Base-by-base conservation (phyloP, 2,329 filamentous ascomycete genomes). In the Fusarium coicis region DNA sequence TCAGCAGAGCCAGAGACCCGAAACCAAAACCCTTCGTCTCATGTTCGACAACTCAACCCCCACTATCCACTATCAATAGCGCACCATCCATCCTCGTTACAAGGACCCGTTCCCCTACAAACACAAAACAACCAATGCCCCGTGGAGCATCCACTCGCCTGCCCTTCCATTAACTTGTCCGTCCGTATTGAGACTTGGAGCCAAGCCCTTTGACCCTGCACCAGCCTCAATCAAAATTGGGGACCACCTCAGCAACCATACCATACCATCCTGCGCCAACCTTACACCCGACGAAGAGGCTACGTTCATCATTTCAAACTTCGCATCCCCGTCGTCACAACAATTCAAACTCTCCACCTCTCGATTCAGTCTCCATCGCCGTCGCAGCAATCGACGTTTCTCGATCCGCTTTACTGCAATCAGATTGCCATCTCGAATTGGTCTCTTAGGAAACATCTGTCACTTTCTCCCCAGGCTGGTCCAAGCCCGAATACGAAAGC, bases 281-380 rank as follows among this genome's bases (percentile, higher is more conserved):
- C 52, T 54, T 40, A 54, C 67, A 60, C 72, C 73, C 66, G 47
- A 68, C 74, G 71, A 79, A 80, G 71, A 80, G 79, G 79, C 79
- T 79, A 80, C 79, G 79, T 80, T 68, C 79, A 75, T 75, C 78
- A 67, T 76, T 80, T 79, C 71, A 72, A 74, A 74, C 75, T 52
- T 66, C 52, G 37, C 66, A 37, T 64, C 40, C 52, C 37, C 66
- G 23, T 64, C 36, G 72, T 76, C 74, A 63, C 72, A 71, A 70
- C 67, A 37, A 55, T 63, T 68, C 43, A 63, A 44, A 42, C 68
- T 52, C 32, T 55, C 44, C 63, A 68, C 52, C 58, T 66, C 42
- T 63, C 49, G 59, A 65, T 63, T 46, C 46, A 53, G 56, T 54
- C 30, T 23, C 36, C 63, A 71, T 68, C 66, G 54, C 62, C 66